Conservation (phyloP, 140 eudicot species). For the Stevia rebaudiana region DNA sequence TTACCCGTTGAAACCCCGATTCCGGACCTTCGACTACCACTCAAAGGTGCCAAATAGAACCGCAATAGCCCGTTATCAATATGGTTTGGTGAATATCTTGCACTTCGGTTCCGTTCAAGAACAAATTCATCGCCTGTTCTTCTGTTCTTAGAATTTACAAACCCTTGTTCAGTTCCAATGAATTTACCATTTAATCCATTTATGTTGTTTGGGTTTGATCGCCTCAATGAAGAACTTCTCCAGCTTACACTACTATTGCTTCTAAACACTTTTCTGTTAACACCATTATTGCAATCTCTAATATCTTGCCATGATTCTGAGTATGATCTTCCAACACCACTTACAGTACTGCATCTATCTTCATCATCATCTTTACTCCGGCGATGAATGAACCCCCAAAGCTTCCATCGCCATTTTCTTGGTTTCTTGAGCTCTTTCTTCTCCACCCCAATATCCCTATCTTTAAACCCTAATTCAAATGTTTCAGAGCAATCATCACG, state of each 20-base stretch:
- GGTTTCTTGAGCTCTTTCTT: slow-evolving; percentile 63
- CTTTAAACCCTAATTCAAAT: slow-evolving; percentile 54
- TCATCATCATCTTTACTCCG: slow-evolving; percentile 51
- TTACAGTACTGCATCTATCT: slow-evolving; percentile 54
- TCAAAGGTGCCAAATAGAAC: slow-evolving; percentile 80
- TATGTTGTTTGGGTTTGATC: slow-evolving; percentile 34
- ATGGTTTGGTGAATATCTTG: slow-evolving; percentile 74
- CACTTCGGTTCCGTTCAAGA: slow-evolving; percentile 81
- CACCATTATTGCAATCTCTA: slow-evolving; percentile 28
- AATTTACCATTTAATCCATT: slow-evolving; percentile 26
- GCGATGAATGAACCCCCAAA: slow-evolving; percentile 77
- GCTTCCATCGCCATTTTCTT: slow-evolving; percentile 68
- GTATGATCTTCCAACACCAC: slow-evolving; percentile 79
- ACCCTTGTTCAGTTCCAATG: slow-evolving; percentile 18
- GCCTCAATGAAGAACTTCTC: slow-evolving; percentile 56
- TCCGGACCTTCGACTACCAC: slow-evolving; percentile 63
- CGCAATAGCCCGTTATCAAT: slow-evolving; percentile 73
- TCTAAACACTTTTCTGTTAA: slow-evolving; percentile 49
- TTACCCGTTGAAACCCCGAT: slow-evolving; percentile 33
- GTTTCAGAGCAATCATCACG: slow-evolving; percentile 76
- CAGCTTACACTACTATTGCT: slow-evolving; percentile 94
- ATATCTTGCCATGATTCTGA: slow-evolving; percentile 89
- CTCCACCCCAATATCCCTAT: slow-evolving; percentile 23
- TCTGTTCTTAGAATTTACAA: slow-evolving; percentile 24
- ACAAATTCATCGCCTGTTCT: slow-evolving; percentile 42